A percentile compares a stretch with the other conserved stretches of the same genome.
phyloP scores from a whole-genome alignment of 2,329 filamentous ascomycete genomes.

The Penicillium brasilianum region DNA sequence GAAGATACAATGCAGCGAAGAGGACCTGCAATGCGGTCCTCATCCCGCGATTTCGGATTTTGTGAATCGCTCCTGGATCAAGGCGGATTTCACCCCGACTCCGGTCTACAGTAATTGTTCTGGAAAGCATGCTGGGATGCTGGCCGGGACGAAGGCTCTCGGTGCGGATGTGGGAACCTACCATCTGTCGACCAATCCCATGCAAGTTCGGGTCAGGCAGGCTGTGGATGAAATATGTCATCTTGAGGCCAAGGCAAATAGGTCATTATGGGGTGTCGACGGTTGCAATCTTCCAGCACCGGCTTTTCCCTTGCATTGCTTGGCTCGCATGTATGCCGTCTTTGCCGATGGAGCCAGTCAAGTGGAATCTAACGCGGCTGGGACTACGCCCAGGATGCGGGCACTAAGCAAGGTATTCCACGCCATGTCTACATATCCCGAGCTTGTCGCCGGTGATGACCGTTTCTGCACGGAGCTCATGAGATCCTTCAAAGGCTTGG shows the following conservation, averaged over 20 bases:
- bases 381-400: conserved; percentile 24
- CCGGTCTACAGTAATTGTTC: conserved; percentile 55
- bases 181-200: conserved; percentile 43
- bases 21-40: conserved; percentile 51
- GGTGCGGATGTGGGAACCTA: conserved; percentile 41
- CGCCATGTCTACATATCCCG: conserved; percentile 51
- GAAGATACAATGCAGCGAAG: conserved; percentile 41
- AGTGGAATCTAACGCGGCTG: neutral
- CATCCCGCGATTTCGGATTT: conserved; percentile 45
- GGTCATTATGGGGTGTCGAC: conserved; percentile 52
- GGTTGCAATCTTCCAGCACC: conserved; percentile 57
- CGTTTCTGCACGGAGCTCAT: conserved; percentile 57
- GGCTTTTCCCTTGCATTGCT: conserved; percentile 44
- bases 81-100: conserved; percentile 44
- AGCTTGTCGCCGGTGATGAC: conserved; percentile 53
- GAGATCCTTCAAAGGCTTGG: conserved; percentile 41
- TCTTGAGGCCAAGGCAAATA: conserved; percentile 22
- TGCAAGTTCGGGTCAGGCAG: conserved; percentile 48
- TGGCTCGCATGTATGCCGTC: conserved; percentile 44
- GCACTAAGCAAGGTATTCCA: conserved; percentile 46
- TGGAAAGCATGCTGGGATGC: conserved; percentile 56
- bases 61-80: conserved; percentile 50
- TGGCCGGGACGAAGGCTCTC: conserved; percentile 49
- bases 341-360: conserved; percentile 44
- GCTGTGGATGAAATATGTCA: conserved; percentile 46